Conservation (phyloP, 208 protist genomes). For the Vickermania ingenoplastis region DNA sequence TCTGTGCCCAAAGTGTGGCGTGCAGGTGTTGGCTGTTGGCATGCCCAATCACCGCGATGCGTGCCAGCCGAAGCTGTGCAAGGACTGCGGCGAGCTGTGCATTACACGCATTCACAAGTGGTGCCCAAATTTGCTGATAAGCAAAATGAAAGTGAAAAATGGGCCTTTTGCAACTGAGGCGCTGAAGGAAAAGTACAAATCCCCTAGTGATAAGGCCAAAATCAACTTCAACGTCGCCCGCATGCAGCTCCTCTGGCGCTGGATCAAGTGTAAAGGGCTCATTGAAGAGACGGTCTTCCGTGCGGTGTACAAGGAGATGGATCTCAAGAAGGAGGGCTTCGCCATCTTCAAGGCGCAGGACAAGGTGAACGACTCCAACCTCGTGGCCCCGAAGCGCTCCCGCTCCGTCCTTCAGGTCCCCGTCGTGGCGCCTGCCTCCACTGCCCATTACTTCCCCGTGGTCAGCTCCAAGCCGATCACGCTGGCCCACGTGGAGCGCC, state of each 20-base stretch:
- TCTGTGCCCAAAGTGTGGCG: constrained; percentile 70
- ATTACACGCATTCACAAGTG: constrained; percentile 80
- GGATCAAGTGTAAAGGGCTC: constrained; percentile 65
- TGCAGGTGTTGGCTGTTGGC: constrained; percentile 50
- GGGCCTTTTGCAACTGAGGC: constrained; percentile 64
- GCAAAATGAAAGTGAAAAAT: constrained; percentile 7
- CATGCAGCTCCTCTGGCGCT: constrained; percentile 77
- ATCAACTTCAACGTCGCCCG: constrained; percentile 56
- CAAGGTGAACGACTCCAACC: constrained; percentile 65
- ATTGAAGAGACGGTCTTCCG: constrained; percentile 78
- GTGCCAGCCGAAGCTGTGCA: constrained; percentile 56
- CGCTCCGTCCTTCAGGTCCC: constrained; percentile 54
- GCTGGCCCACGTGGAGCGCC: constrained; percentile 46
- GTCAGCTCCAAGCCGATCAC: constrained; percentile 49
- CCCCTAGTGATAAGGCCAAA: constrained; percentile 9
- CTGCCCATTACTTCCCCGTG: constrained; percentile 72
- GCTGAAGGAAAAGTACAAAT: constrained; percentile 27
- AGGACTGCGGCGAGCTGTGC: constrained; percentile 66
- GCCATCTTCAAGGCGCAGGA: constrained; percentile 81
- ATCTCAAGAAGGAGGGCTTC: constrained; percentile 81
- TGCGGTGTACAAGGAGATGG: constrained; percentile 77
- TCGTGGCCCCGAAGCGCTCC: constrained; percentile 61
- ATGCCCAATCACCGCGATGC: constrained; percentile 65
- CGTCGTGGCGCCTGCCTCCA: constrained; percentile 53
- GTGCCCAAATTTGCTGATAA: constrained; percentile 35